Base-by-base conservation (phyloP, 331 rosid genomes). In the Prunus yedoensis region DNA sequence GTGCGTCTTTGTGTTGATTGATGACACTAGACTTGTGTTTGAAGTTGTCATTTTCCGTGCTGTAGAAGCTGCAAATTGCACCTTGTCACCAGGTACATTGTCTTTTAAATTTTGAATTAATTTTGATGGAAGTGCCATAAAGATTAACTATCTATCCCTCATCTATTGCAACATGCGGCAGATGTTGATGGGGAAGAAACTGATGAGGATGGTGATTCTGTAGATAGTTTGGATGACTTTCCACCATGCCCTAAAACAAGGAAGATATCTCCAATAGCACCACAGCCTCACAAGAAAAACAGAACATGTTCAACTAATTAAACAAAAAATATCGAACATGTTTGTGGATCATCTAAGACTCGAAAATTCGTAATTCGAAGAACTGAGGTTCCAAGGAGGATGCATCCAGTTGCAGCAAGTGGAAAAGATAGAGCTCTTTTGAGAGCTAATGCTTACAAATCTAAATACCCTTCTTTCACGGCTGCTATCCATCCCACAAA, bases 361-460 rank as follows among this genome's bases (percentile, higher is more conserved):
- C 43, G 43, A 6, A 38, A 38, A 38, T 38, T 38, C 0, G 9
- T 38, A 38, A 38, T 38, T 20, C 1, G 8, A 8, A 57, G 21
- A 57, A 13, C 21, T 57, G 63, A 57, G 21, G 27, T 21, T 20
- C 3, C 63, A 21, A 49, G 16, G 2, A 4, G 1, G 53, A 15
- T 13, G 53, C 5, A 49, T 13, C 16, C 53, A 2, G 53, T 13
- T 49, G 53, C 5, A 49, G 53, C 53, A 49, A 57, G 2, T 56
- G 66, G 47, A 38, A 49, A 45, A 13, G 47, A 20, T 18, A 66
- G 10, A 25, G 51, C 57, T 21, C 68, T 10, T 20, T 21, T 18
- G 4, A 74, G 21, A 50, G 78, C 78, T 28, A 51, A 20, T 45
- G 78, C 35, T 10, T 74, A 27, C 65, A 30, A 38, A 7, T 32